Evolutionary conservation across 441 rosid species (phyloP), one percentile per base, ranked within the genome.

Genomic region (Gossypium armourianum): DNA sequence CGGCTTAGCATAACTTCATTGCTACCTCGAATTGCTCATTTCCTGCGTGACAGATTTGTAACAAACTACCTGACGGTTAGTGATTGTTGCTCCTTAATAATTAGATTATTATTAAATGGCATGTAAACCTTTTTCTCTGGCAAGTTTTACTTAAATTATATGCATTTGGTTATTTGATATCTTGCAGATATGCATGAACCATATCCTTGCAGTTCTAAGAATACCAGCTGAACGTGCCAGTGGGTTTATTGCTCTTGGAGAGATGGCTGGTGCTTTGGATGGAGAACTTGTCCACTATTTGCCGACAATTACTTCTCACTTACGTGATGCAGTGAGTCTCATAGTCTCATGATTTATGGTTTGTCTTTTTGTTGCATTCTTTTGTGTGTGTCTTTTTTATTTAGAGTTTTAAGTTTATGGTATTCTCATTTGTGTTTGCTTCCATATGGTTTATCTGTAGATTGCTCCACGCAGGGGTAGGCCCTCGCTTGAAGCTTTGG

Each of bases 251-350:
- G 99, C 99, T 73, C 96, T 96, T 60, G 99, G 99, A 62, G 99
- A 96, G 86, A 96, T 96, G 99, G 99, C 99, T 63, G 99, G 99
- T 83, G 99, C 99, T 79, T 81, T 96, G 84, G 98, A 96, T 71
- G 99, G 98, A 78, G 97, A 93, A 76, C 98, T 96, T 80, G 78
- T 83, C 70, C 79, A 85, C 69, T 96, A 93, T 90, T 90, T 96
- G 97, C 97, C 99, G 80, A 91, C 93, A 83, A 96, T 96, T 70
- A 90, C 85, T 64, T 69, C 93, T 88, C 97, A 88, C 83, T 85
- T 96, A 76, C 96, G 90, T 62, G 99, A 96, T 80, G 98, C 99
- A 68, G 99, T 93, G 80, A 82, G 98, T 82, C 43, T 63, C 70
- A 56, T 74, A 60, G 5, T 28, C 17, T 55, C 26, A 8, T 26